phyloP scores from a whole-genome alignment of 1,139 yeast genomes.

The Hyphopichia burtonii region DNA sequence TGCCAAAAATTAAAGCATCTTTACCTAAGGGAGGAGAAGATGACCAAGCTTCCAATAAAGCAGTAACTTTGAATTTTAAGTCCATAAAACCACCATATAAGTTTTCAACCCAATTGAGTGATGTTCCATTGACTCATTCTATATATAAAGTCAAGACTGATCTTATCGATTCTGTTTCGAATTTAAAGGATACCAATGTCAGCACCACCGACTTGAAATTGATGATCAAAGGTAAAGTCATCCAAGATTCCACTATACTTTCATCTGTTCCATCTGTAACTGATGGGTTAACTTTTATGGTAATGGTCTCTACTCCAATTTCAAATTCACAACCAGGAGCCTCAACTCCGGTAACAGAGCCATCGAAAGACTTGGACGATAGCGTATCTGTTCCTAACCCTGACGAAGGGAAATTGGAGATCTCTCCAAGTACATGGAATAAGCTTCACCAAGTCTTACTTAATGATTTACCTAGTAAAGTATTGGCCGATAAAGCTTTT shows the following conservation, averaged over 20 bases:
- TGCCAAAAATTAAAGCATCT: constrained; percentile 28
- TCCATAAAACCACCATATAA: constrained; percentile 48
- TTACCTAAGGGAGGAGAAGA: constrained; percentile 22
- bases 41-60: constrained; percentile 4
- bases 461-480: constrained; percentile 26
- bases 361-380: constrained; percentile 6
- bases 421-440: constrained; percentile 29
- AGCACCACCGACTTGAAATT: constrained; percentile 34
- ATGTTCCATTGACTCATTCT: constrained; percentile 24
- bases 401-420: constrained; percentile 10
- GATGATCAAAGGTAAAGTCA: constrained; percentile 44
- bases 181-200: constrained; percentile 21
- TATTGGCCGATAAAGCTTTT: constrained; percentile 24
- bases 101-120: constrained; percentile 26
- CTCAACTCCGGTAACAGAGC: constrained; percentile 3
- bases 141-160: constrained; percentile 34
- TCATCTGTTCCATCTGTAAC: constrained; percentile 19
- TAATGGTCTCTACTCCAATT: constrained; percentile 33
- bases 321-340: constrained; percentile 5
- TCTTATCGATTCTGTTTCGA: constrained; percentile 27
- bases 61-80: constrained; percentile 23
- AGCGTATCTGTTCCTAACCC: constrained; percentile 14
- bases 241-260: constrained; percentile 35
- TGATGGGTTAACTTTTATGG: constrained; percentile 29
- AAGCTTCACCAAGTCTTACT: constrained; percentile 28